Percentiles rank a stretch among this genome's conserved stretches.
These are phyloP conservation scores for Pelomyxa schiedti DNA, from an alignment of 78 protist species.

Conservation along the genomic window DNA sequence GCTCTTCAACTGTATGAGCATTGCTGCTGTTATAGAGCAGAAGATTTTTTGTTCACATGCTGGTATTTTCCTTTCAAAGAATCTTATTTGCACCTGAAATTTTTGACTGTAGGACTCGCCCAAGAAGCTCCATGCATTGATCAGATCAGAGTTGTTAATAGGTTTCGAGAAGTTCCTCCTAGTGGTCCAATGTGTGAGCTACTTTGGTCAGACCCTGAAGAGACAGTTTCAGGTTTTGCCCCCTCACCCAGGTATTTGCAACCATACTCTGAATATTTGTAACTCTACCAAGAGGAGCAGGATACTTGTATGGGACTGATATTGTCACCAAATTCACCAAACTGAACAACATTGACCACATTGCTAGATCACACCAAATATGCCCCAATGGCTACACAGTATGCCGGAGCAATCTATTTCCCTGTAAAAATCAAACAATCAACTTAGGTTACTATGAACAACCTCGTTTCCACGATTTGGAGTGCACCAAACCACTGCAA, in stretches of 20 bases:
- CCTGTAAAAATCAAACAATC: too few relatives aligned
- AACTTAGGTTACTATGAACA: too few relatives aligned
- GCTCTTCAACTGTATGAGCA: slow-evolving; percentile 77
- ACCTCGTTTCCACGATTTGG: neutral
- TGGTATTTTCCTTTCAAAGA: neutral
- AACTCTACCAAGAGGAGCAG: slow-evolving; percentile 71
- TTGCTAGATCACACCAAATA: slow-evolving; percentile 92
- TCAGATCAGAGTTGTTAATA: slow-evolving; percentile 60
- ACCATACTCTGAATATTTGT: neutral
- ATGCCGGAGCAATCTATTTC: neutral
- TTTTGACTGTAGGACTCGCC: neutral
- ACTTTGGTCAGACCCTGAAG: slow-evolving; percentile 54
- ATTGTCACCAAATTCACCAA: slow-evolving; percentile 61
- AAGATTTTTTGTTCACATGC: slow-evolving; percentile 45
- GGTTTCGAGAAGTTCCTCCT: slow-evolving; percentile 85
- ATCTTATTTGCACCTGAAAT: neutral
- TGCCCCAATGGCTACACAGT: slow-evolving; percentile 83
- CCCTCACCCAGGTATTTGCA: slow-evolving; percentile 10
- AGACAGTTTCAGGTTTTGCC: slow-evolving; percentile 37
- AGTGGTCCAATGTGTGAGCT: slow-evolving; percentile 64
- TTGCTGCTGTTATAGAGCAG: slow-evolving; percentile 76
- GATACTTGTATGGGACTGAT: slow-evolving; percentile 84
- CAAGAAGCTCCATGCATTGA: slow-evolving; percentile 20
- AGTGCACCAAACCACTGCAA: neutral
- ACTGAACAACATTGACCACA: slow-evolving; percentile 58